Evolutionary conservation across 192 early-diverging fungal species (phyloP), one percentile per base, ranked within the genome.

Genomic region (Podila minutissima): DNA sequence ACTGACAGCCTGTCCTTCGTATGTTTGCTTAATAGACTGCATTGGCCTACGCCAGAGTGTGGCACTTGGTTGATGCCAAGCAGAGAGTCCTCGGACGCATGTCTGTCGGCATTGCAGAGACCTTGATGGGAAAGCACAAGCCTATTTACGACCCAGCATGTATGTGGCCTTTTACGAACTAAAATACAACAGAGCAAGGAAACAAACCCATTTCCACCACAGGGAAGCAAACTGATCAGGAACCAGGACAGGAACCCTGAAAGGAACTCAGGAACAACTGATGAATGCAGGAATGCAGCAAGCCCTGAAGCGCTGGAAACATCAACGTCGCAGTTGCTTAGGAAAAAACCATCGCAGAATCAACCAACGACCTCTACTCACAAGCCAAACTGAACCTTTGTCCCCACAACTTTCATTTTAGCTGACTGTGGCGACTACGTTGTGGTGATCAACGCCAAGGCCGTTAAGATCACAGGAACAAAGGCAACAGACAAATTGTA

Each of bases 111-210:
- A 93, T 97, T 58, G 92, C 93, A 73, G 94, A 94, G 50, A 96
- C 96, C 22, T 89, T 99, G 48, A 94, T 96, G 88, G 97, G 97
- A 35, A 99, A 99, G 82, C 95, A 99, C 86, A 97, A 97, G 90
- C 96, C 96, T 28, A 93, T 94, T 55, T 96, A 89, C 72, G 88
- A 96, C 75, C 96, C 95, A 48, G 94, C 95, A 59, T 86, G 93
- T 95, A 87, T 53, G 78, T 74, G 3, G 53, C 20, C 53, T 1
- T 9, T 26, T 12, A 55, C 53, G 15, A 46, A 17, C 41, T 46
- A 46, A 46, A 46, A 15, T 8, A 13, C 2, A 46, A 17, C 41
- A 13, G 15, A 46, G 41, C 41, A 46, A 46, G 41, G 41, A 46
- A 46, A 46, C 41, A n/a, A n/a, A 46, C 41, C 15, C 41, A 15